phyloP scores from a whole-genome alignment of 805 yeast genomes.

The Barnettozyma salicaria region DNA sequence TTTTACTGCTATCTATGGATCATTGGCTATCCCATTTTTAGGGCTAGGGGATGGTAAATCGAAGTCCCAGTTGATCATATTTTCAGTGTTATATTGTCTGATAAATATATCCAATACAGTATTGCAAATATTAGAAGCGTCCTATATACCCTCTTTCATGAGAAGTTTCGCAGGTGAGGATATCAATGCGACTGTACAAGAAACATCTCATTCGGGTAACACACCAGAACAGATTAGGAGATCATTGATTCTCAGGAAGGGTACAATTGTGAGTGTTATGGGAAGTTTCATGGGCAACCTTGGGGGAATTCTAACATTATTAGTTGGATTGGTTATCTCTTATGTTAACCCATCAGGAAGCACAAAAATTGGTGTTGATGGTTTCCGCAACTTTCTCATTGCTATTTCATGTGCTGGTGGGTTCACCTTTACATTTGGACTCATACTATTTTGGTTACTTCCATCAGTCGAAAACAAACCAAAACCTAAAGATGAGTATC shows the following conservation, averaged over 20 bases:
- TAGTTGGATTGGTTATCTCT: constrained; percentile 35
- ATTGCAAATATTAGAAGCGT: constrained; percentile 35
- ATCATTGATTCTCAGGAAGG: constrained; percentile 26
- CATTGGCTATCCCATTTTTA: constrained; percentile 33
- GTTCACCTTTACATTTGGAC: constrained; percentile 27
- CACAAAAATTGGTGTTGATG: constrained; percentile 23
- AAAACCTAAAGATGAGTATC: constrained; percentile 24
- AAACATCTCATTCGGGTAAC: not conserved
- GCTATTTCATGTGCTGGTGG: constrained; percentile 37
- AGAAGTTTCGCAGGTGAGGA: constrained; percentile 23
- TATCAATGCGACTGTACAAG: constrained; percentile 10
- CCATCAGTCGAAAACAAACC: constrained; percentile 29
- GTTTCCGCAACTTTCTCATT: constrained; percentile 31
- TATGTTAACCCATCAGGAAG: constrained; percentile 23
- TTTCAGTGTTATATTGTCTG: constrained; percentile 31
- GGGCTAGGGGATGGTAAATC: constrained; percentile 22
- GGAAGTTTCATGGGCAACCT: constrained; percentile 32
- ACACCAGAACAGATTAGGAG: constrained; percentile 25
- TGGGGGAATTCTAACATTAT: constrained; percentile 34
- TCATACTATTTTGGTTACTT: constrained; percentile 26
- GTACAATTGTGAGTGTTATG: constrained; percentile 33
- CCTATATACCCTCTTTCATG: constrained; percentile 38
- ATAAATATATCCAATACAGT: constrained; percentile 27
- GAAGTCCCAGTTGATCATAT: constrained; percentile 22
- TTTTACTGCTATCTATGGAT: constrained; percentile 30